phyloP scores from a whole-genome alignment of 495 filamentous ascomycete genomes.

The Podospora tetraspora region DNA sequence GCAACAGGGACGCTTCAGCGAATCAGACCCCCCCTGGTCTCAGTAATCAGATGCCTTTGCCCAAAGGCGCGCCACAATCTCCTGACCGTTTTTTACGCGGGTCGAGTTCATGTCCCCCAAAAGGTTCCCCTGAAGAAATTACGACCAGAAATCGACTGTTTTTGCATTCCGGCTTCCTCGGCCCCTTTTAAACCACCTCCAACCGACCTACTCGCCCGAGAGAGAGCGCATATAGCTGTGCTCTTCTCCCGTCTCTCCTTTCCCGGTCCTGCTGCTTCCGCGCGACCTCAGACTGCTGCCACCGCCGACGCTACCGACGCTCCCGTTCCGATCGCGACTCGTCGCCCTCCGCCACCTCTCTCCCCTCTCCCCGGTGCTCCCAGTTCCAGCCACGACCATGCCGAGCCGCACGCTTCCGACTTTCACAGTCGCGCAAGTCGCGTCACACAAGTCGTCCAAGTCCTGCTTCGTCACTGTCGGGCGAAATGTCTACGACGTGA shows the following conservation, averaged over 20 bases:
- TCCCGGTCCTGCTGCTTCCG: background rate
- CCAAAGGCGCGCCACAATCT: constrained; percentile 14
- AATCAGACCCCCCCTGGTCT: background rate
- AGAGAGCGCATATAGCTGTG: background rate
- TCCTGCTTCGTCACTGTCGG: constrained; percentile 94
- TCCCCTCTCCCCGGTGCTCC: background rate
- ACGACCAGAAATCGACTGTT: constrained; percentile 2
- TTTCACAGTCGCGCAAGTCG: constrained; percentile 70
- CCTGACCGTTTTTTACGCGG: constrained; percentile 7
- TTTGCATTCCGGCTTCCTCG: background rate
- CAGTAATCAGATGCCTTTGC: constrained; percentile 7
- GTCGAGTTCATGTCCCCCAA: constrained; percentile 8
- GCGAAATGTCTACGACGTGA: constrained; percentile 89
- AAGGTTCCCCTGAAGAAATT: constrained; percentile 9
- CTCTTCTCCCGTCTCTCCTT: background rate
- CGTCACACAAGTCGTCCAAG: constrained; percentile 68
- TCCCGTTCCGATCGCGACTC: background rate
- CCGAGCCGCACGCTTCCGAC: constrained; percentile 65
- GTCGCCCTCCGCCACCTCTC: background rate
- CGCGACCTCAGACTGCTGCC: background rate
- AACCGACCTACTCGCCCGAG: background rate
- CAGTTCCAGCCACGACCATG: constrained; percentile 27
- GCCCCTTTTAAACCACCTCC: background rate
- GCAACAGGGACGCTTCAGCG: background rate
- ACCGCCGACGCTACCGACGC: background rate